phyloP scores from a whole-genome alignment of 1,284 basidiomycete genomes.

The Melanopsichium pennsylvanicum region DNA sequence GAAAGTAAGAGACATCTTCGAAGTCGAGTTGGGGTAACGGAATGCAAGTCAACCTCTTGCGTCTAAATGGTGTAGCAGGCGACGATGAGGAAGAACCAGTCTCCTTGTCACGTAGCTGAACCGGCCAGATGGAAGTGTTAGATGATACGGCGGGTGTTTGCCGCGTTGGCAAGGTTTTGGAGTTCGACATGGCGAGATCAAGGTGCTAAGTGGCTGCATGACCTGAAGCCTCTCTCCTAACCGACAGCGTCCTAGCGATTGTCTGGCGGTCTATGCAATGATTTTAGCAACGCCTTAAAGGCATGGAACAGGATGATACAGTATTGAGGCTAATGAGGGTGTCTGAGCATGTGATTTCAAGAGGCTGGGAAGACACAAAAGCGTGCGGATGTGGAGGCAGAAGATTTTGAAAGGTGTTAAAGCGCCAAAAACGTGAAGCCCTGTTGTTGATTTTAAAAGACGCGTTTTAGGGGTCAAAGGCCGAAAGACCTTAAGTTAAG shows the following conservation, averaged over 20 bases:
- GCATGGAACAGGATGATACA: no score
- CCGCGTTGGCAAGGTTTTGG: neutral
- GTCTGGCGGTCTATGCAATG: no score
- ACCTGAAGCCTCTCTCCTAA: no score
- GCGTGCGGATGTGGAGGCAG: no score
- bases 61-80: neutral
- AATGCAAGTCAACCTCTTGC: slow-evolving; percentile 5
- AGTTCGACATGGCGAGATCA: no score
- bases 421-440: no score
- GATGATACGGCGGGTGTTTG: neutral
- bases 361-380: no score
- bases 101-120: slow-evolving; percentile 22
- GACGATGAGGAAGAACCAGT: neutral
- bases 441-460: neutral
- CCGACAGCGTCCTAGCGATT: no score
- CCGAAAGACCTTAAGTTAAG: neutral
- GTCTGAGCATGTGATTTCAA: neutral
- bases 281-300: no score
- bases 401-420: no score
- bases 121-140: slow-evolving; percentile 31
- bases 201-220: no score
- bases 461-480: slow-evolving; percentile 14
- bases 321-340: no score
- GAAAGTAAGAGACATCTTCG: slow-evolving; percentile 35
- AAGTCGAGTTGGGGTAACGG: slow-evolving; percentile 29